These are phyloP conservation scores for Blastobotrys americana DNA, from an alignment of 805 yeast genomes.

Conservation along the genomic window DNA sequence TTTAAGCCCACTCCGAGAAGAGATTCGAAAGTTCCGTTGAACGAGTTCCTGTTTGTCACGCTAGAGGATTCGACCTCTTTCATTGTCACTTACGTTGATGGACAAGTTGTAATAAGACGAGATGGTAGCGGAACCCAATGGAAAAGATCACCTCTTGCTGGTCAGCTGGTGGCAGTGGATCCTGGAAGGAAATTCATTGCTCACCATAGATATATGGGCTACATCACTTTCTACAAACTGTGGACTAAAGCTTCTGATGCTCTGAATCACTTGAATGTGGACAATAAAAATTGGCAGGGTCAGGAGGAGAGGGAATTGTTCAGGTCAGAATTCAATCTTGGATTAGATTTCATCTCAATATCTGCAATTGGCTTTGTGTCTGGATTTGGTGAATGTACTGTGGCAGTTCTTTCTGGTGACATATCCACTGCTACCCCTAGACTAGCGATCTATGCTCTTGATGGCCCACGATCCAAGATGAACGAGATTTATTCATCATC, in stretches of 20 bases:
- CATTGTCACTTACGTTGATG: conserved; percentile 1
- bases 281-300: too few species aligned
- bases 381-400: conserved; percentile 2
- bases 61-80: background rate
- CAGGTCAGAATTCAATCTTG: background rate
- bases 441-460: conserved; percentile 3
- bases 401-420: conserved; percentile 9
- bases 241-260: background rate
- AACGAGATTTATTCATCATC: background rate
- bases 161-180: background rate
- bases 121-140: background rate
- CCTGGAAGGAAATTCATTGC: background rate
- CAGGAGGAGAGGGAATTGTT: background rate
- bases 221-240: background rate
- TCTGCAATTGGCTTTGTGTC: conserved; percentile 3
- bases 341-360: conserved; percentile 5
- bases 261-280: background rate
- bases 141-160: background rate
- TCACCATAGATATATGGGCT: background rate
- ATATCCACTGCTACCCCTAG: background rate
- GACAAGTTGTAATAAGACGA: background rate
- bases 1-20: conserved; percentile 2
- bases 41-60: conserved; percentile 4
- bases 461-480: background rate
- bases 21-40: background rate